Conservation (phyloP, 1,284 basidiomycete genomes). For the Apiotrichum siamense region DNA sequence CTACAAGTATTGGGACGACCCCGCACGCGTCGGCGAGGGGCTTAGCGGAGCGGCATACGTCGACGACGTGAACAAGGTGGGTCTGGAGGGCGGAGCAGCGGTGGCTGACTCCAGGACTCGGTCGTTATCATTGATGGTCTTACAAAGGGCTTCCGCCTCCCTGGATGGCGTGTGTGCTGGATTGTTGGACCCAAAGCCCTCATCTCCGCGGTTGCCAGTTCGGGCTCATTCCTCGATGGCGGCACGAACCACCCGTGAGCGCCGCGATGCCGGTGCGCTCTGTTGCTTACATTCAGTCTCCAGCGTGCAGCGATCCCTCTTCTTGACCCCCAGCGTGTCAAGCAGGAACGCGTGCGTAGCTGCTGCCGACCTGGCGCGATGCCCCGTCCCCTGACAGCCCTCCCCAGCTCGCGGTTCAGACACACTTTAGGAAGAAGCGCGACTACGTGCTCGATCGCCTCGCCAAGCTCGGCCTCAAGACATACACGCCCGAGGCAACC, state of each 20-base stretch:
- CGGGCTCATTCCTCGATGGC: conserved; percentile 80
- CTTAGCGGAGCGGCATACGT: conserved; percentile 77
- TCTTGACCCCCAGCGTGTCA: conserved; percentile 63
- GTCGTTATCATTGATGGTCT: conserved; percentile 84
- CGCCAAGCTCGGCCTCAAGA: conserved; percentile 66
- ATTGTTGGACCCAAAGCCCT: conserved; percentile 89
- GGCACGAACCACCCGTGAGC: conserved; percentile 80
- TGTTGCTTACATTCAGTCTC: conserved; percentile 50
- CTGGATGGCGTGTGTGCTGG: conserved; percentile 93
- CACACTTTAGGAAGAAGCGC: conserved; percentile 82
- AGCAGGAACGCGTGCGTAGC: conserved; percentile 51
- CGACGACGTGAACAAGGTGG: conserved; percentile 71
- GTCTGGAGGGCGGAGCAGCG: conserved; percentile 10
- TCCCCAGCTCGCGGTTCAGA: conserved; percentile 67
- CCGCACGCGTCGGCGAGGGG: conserved; percentile 66
- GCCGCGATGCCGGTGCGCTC: background rate
- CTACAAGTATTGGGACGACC: conserved; percentile 77
- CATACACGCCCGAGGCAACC: conserved; percentile 65
- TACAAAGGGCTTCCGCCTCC: conserved; percentile 73
- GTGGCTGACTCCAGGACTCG: conserved; percentile 53
- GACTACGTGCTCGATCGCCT: conserved; percentile 83
- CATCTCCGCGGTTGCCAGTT: conserved; percentile 77
- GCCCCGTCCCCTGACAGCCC: too few species aligned
- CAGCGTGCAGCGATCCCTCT: conserved; percentile 75
- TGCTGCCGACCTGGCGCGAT: too few species aligned